Conservation (phyloP, 2,329 filamentous ascomycete species). For the Ciborinia camelliae region DNA sequence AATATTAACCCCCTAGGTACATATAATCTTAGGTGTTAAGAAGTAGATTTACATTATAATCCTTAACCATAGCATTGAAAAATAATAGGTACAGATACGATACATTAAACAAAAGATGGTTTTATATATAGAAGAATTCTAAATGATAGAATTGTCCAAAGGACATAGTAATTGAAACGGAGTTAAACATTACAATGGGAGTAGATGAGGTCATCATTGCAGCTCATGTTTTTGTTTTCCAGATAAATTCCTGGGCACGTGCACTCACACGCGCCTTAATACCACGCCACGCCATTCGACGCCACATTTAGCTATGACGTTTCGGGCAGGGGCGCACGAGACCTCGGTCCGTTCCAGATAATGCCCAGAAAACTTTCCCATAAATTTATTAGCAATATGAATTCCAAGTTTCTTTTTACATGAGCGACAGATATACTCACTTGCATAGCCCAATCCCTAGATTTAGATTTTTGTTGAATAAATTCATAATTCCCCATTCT, state of each 20-base stretch:
- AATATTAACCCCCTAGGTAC: too few species aligned
- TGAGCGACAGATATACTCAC: neutral
- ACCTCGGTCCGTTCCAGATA: constrained; percentile 3
- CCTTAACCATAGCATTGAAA: too few species aligned
- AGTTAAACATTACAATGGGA: neutral
- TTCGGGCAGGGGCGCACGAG: constrained; percentile 4
- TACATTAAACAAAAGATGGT: neutral
- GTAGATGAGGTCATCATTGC: neutral
- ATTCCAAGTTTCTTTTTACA: neutral
- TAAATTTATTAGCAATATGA: neutral
- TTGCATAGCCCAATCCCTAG: neutral
- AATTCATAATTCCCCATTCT: neutral
- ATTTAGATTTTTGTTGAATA: neutral
- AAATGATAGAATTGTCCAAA: neutral
- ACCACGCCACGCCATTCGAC: neutral
- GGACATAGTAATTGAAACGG: neutral
- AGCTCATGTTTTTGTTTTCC: too few species aligned
- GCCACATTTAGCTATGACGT: constrained; percentile 10
- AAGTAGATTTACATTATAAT: too few species aligned
- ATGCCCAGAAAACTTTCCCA: constrained; percentile 4
- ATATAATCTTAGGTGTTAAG: too few species aligned
- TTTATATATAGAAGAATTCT: neutral
- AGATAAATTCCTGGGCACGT: too few species aligned
- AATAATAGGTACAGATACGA: too few species aligned
- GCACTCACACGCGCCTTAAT: too few species aligned